Conservation (phyloP, 495 filamentous ascomycete genomes). For the Bryoglossum gracile region DNA sequence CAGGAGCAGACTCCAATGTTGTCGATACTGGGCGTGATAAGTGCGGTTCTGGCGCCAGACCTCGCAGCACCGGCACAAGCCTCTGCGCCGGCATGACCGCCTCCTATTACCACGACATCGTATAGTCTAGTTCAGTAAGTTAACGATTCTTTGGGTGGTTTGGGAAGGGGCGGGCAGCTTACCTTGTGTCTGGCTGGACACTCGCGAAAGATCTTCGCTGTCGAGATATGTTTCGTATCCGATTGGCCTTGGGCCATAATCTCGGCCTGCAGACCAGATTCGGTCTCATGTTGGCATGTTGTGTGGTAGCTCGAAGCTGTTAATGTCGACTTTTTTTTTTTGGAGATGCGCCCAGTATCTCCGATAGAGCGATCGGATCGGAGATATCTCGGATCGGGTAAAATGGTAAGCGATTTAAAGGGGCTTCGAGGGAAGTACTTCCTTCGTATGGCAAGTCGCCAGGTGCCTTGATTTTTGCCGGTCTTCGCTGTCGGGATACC, state of each 20-base stretch:
- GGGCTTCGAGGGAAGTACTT: too few relatives aligned
- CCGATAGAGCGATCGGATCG: too few relatives aligned
- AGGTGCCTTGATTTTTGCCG: too few relatives aligned
- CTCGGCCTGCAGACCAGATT: conserved; percentile 5
- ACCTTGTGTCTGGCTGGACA: conserved; percentile 13
- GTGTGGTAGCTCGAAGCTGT: neutral
- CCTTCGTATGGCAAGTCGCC: too few relatives aligned
- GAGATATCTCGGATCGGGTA: too few relatives aligned
- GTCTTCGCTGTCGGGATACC: too few relatives aligned
- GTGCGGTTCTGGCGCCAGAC: conserved; percentile 78
- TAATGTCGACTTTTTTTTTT: neutral
- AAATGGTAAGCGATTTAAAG: too few relatives aligned
- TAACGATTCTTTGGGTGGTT: neutral
- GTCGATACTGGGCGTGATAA: conserved; percentile 78
- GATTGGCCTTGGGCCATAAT: conserved; percentile 4
- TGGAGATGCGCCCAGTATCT: too few relatives aligned
- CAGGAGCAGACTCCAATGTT: conserved; percentile 96
- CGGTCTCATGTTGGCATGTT: conserved; percentile 21
- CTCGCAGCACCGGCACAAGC: conserved; percentile 91
- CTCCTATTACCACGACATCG: conserved; percentile 93
- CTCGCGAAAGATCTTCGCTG: conserved; percentile 19
- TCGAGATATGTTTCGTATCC: neutral
- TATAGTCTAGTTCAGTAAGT: conserved; percentile 15
- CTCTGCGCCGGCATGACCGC: conserved; percentile 92
- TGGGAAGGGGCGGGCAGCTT: neutral